Conservation (phyloP, 129 eudicot genomes). For the Chrysanthemum makinoi region DNA sequence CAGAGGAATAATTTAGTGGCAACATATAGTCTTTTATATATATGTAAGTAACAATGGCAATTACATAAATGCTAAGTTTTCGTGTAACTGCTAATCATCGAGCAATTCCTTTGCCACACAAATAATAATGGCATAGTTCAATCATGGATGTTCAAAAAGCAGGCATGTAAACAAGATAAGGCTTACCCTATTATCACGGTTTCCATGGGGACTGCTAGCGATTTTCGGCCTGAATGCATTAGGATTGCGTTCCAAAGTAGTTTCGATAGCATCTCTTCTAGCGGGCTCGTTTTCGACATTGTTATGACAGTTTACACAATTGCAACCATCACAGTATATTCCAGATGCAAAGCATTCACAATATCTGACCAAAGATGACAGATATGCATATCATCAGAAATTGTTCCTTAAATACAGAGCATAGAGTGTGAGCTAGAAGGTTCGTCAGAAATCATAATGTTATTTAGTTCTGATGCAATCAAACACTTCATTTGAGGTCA, state of each 20-base stretch:
- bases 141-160: not conserved
- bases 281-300: slow-evolving; percentile 65
- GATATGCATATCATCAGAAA: not conserved
- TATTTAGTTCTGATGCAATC: not conserved
- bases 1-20: not conserved
- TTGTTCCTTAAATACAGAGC: too few relatives aligned
- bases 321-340: slow-evolving; percentile 87
- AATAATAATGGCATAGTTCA: not conserved
- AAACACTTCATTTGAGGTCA: not conserved
- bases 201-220: slow-evolving; percentile 69
- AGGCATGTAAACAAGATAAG: not conserved
- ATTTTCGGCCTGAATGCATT: slow-evolving; percentile 86
- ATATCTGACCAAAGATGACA: slow-evolving; percentile 49
- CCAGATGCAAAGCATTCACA: slow-evolving; percentile 94
- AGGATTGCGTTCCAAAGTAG: slow-evolving; percentile 74
- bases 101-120: not conserved
- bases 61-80: not conserved
- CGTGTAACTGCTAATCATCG: not conserved
- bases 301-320: slow-evolving; percentile 74
- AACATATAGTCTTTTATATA: not conserved
- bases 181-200: slow-evolving; percentile 60
- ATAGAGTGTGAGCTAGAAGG: not conserved
- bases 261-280: slow-evolving; percentile 63
- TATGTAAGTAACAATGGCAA: slow-evolving; percentile 5
- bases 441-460: not conserved